Evolutionary conservation across 176 grass and related monocot species (phyloP).

Genomic region (bread wheat (Triticum aestivum)): DNA sequence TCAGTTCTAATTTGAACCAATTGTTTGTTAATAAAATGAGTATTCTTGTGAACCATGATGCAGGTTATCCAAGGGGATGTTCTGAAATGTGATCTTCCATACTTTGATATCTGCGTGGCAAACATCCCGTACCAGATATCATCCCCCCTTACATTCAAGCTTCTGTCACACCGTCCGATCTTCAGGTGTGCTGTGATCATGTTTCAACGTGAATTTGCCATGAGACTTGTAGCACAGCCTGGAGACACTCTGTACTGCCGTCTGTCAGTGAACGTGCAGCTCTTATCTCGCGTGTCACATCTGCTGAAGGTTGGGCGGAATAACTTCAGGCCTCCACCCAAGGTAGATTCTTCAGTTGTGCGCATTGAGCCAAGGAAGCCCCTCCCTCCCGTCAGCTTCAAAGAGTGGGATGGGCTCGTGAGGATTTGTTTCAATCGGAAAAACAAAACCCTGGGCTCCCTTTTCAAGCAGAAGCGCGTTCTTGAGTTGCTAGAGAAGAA

Average conservation of each 20-base stretch:
- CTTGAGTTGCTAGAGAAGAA: constrained; percentile 92
- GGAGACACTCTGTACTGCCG: constrained; percentile 90
- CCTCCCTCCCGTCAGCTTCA: constrained; percentile 83
- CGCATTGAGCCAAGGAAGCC: constrained; percentile 86
- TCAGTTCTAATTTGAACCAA: neutral
- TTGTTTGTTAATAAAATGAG: neutral
- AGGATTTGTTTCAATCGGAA: constrained; percentile 81
- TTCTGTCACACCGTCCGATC: constrained; percentile 75
- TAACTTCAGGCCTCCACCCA: constrained; percentile 89
- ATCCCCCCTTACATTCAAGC: constrained; percentile 86
- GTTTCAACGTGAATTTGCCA: constrained; percentile 94
- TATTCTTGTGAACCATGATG: neutral
- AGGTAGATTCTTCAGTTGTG: constrained; percentile 93
- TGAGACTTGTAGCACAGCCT: constrained; percentile 84
- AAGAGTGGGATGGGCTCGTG: constrained; percentile 86
- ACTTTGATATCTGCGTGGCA: constrained; percentile 95
- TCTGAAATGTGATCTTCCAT: constrained; percentile 87
- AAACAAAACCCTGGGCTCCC: constrained; percentile 84
- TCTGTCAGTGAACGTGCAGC: constrained; percentile 89
- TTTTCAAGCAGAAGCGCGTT: constrained; percentile 79
- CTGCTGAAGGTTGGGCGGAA: constrained; percentile 86
- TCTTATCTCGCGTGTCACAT: constrained; percentile 83
- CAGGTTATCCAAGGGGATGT: constrained; percentile 97
- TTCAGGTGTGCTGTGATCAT: constrained; percentile 97
- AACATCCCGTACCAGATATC: constrained; percentile 98